Conservation (phyloP, 495 filamentous ascomycete species). For the Aspergillus homomorphus region DNA sequence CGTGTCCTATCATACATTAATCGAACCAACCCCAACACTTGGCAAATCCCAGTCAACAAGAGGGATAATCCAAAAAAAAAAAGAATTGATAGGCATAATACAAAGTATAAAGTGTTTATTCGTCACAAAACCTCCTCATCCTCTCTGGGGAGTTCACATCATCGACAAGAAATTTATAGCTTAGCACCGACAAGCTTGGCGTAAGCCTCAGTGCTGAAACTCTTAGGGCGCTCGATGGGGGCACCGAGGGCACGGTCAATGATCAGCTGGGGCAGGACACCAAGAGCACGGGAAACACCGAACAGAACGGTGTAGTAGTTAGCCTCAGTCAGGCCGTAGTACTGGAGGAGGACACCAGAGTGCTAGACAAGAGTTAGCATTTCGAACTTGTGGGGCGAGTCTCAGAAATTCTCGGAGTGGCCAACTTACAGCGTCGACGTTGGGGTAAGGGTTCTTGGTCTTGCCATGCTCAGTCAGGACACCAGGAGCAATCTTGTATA, state of each 20-base stretch:
- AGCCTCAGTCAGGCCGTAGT: conserved; percentile 97
- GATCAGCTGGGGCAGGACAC: conserved; percentile 98
- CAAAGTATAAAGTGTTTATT: conserved; percentile 21
- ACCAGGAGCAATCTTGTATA: conserved; percentile 98
- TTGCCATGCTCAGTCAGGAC: conserved; percentile 99
- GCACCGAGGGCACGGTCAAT: conserved; percentile 94
- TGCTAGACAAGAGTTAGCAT: conserved; percentile 49
- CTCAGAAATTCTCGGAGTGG: conserved; percentile 21
- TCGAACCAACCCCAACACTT: conserved; percentile 36
- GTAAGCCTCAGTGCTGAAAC: conserved; percentile 94
- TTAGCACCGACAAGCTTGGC: conserved; percentile 89
- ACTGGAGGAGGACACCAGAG: conserved; percentile 97
- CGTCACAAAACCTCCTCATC: conserved; percentile 12
- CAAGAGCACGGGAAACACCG: conserved; percentile 94
- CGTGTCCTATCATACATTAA: conserved; percentile 50
- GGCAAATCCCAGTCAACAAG: conserved; percentile 34
- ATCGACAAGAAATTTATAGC: conserved; percentile 58
- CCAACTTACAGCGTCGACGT: conserved; percentile 61
- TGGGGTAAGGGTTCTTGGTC: conserved; percentile 88
- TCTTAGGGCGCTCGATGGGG: conserved; percentile 77
- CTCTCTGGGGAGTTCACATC: conserved; percentile 15
- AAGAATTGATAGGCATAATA: conserved; percentile 23
- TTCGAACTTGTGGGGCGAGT: neutral
- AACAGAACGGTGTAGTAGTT: conserved; percentile 99
- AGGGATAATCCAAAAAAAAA: conserved; percentile 20